Conservation (phyloP, 805 yeast genomes). For the Pichia exigua region DNA sequence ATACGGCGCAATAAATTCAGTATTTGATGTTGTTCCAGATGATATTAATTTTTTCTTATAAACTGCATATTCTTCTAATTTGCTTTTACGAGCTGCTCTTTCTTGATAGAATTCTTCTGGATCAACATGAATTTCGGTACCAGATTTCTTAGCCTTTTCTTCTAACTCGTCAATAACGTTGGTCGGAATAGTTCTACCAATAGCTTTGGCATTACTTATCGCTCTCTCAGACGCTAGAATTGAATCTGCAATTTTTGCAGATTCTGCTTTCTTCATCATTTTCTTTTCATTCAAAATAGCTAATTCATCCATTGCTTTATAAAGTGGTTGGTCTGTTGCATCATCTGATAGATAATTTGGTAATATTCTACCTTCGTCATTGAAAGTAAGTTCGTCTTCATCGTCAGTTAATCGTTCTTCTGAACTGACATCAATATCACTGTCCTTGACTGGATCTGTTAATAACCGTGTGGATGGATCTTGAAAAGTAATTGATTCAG, state of each 20-base stretch:
- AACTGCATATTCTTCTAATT: constrained; percentile 48
- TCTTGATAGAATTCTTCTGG: constrained; percentile 45
- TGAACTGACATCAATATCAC: constrained; percentile 31
- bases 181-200: constrained; percentile 28
- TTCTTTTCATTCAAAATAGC: constrained; percentile 19
- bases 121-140: constrained; percentile 35
- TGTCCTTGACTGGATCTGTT: constrained; percentile 4
- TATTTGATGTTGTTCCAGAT: constrained; percentile 31
- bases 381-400: constrained; percentile 51
- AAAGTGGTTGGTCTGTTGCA: constrained; percentile 1
- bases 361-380: constrained; percentile 50
- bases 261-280: constrained; percentile 36
- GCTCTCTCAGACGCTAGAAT: constrained; percentile 54
- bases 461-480: constrained; percentile 64
- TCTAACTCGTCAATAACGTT: constrained; percentile 25
- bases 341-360: constrained; percentile 43
- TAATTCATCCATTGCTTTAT: constrained; percentile 19
- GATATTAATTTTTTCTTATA: constrained; percentile 55
- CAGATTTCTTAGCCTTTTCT: constrained; percentile 28
- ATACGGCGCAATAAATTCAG: constrained; percentile 44
- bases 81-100: constrained; percentile 39
- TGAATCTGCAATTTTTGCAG: constrained; percentile 46
- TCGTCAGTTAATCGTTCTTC: constrained; percentile 57
- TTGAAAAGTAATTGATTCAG: constrained; percentile 56
- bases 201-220: constrained; percentile 45